Evolutionary conservation across 2,329 filamentous ascomycete species (phyloP), one percentile per base, ranked within the genome.

Genomic region (Penicillium brasilianum): DNA sequence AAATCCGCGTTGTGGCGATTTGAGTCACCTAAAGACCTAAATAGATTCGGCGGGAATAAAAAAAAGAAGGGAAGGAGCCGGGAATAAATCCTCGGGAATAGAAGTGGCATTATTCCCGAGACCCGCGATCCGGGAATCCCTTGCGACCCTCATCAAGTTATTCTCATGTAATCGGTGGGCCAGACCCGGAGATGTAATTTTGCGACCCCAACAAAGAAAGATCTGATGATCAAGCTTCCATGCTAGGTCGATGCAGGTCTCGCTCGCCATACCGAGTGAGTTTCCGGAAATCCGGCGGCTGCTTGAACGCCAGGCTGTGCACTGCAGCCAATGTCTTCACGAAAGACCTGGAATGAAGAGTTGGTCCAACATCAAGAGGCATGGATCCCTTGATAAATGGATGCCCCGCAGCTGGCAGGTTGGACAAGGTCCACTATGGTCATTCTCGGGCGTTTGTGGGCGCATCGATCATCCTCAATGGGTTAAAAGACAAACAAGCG

Each of bases 31-130:
- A 25, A 30, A 58, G 61, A 30, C 36, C 65, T 63, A 66, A 67
- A 66, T 63, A 58, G 58, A 60, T 50, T 41, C 14, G 16, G 58
- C 59, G 58, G 63, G 65, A 59, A 66, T 65, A 69, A 59, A 63
- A 58, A 58, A 28, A 59, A 54, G 44, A 6, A 44, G 22, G 30
- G 48, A 44, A 16, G 51, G 44, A 37, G n/a, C 37, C 66, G 66
- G 66, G 63, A 69, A 70, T 68, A 61, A 60, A 57, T 37, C 46
- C 58, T 43, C 66, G 66, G 66, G 62, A 69, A 70, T 67, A 58
- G 60, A 54, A 53, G 41, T 53, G 53, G 65, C 62, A 32, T 61
- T 63, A 70, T 70, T 70, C 66, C 68, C 68, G 68, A 69, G 57
- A 65, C 43, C 41, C 53, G 52, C 44, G 36, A 55, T 9, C 50